These are phyloP conservation scores for Saccharomycopsis oosterbeekiorum DNA, from an alignment of 805 yeast species.

Conservation along the genomic window DNA sequence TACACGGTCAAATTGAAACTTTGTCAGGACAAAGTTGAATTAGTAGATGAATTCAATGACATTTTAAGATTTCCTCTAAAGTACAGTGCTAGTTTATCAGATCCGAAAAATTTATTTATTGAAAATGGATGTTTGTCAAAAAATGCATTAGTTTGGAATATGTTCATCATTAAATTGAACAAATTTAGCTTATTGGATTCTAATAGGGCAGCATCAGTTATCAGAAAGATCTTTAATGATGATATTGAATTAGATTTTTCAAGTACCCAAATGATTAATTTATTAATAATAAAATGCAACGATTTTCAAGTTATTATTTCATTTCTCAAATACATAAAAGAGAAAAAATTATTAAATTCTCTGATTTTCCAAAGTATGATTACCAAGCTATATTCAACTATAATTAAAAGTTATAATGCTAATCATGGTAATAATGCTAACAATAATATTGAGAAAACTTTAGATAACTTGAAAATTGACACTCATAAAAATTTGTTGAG, in stretches of 20 bases:
- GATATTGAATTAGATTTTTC: slow-evolving; percentile 2
- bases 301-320: slow-evolving; percentile 2
- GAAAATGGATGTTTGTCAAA: slow-evolving; percentile 9
- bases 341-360: slow-evolving; percentile 3
- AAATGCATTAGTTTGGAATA: neutral
- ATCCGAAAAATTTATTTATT: slow-evolving; percentile 1
- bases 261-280: slow-evolving; percentile 3
- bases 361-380: slow-evolving; percentile 1
- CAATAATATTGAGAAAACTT: neutral
- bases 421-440: neutral
- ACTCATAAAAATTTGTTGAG: slow-evolving; percentile 11
- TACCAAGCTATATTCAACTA: slow-evolving; percentile 4
- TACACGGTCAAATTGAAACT: slow-evolving; percentile 8
- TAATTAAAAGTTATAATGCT: neutral
- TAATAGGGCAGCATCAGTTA: neutral
- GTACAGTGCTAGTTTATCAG: neutral
- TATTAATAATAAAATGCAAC: slow-evolving; percentile 1
- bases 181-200: slow-evolving; percentile 1
- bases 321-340: slow-evolving; percentile 1
- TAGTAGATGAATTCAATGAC: slow-evolving; percentile 3
- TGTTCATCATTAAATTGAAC: neutral
- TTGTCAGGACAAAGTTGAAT: neutral
- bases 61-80: slow-evolving; percentile 3
- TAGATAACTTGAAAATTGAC: neutral
- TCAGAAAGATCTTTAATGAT: slow-evolving; percentile 2